Conservation (phyloP, 2,329 filamentous ascomycete genomes). For the Didymosphaeria variabile region DNA sequence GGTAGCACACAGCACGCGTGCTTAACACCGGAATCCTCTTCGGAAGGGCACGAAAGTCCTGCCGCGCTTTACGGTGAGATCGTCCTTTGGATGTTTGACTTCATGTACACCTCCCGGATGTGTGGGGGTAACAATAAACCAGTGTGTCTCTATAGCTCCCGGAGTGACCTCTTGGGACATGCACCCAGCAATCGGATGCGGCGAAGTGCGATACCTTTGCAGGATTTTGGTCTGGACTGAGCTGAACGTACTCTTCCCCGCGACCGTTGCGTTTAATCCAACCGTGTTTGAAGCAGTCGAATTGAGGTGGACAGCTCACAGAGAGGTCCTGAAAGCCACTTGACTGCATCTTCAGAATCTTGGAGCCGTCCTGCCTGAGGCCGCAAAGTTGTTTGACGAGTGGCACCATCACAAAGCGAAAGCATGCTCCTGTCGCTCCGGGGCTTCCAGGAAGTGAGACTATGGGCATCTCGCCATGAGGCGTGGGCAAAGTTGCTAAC, state of each 20-base stretch:
- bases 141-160: constrained; percentile 4
- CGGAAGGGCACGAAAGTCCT: too few relatives aligned
- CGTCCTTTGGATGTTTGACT: too few relatives aligned
- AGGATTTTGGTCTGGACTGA: constrained; percentile 19
- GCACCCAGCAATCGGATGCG: constrained; percentile 22
- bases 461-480: constrained; percentile 9
- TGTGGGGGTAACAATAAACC: constrained; percentile 12
- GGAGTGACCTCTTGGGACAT: constrained; percentile 14
- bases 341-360: constrained; percentile 10
- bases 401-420: constrained; percentile 19
- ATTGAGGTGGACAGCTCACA: constrained; percentile 8
- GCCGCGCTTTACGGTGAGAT: too few relatives aligned
- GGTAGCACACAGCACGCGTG: too few relatives aligned
- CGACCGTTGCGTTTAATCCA: background rate
- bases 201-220: constrained; percentile 22
- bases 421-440: constrained; percentile 21
- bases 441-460: constrained; percentile 19
- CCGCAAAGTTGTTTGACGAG: constrained; percentile 16
- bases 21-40: too few relatives aligned
- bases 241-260: constrained; percentile 10
- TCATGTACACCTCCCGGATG: background rate
- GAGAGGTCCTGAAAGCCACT: constrained; percentile 11
- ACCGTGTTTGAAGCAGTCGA: constrained; percentile 19
- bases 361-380: background rate
- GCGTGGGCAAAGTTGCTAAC: constrained; percentile 14